Conservation (phyloP, 805 yeast species). For the Clavispora carvajalis region DNA sequence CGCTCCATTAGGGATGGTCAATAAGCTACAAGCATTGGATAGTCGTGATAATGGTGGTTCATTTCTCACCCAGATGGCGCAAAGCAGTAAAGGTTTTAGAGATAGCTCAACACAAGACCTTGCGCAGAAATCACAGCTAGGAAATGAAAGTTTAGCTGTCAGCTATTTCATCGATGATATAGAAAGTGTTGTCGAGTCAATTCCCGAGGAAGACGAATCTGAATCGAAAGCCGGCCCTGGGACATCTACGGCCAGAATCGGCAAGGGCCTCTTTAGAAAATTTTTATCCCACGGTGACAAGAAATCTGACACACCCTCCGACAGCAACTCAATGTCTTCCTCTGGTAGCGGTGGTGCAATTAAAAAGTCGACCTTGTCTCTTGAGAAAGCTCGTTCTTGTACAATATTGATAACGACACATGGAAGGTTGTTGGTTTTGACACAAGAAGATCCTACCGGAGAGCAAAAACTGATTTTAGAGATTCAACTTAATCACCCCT, state of each 20-base stretch:
- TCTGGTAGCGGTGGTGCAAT: not conserved
- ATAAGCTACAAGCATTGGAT: constrained; percentile 17
- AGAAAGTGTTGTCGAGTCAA: constrained; percentile 1
- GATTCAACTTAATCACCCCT: constrained; percentile 47
- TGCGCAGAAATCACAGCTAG: not conserved
- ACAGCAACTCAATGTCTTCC: not conserved
- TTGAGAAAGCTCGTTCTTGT: constrained; percentile 42
- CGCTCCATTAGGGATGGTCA: constrained; percentile 46
- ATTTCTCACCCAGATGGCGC: constrained; percentile 36
- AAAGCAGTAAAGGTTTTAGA: constrained; percentile 19
- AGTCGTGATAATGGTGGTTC: constrained; percentile 16
- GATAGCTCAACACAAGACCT: constrained; percentile 3
- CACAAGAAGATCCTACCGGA: constrained; percentile 35
- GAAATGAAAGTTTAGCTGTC: constrained; percentile 11
- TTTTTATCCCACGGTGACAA: constrained; percentile 15
- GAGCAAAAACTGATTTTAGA: constrained; percentile 47
- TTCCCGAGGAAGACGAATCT: constrained; percentile 6
- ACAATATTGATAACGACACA: constrained; percentile 54
- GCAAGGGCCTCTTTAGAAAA: constrained; percentile 19
- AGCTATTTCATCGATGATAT: constrained; percentile 6
- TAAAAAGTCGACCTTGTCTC: constrained; percentile 3
- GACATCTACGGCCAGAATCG: constrained; percentile 4
- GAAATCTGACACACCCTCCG: constrained; percentile 8
- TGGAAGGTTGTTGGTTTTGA: constrained; percentile 58
- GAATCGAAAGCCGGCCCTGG: not conserved